These are phyloP conservation scores for Aureobasidium zeae DNA, from an alignment of 2,329 filamentous ascomycete species.

Conservation along the genomic window DNA sequence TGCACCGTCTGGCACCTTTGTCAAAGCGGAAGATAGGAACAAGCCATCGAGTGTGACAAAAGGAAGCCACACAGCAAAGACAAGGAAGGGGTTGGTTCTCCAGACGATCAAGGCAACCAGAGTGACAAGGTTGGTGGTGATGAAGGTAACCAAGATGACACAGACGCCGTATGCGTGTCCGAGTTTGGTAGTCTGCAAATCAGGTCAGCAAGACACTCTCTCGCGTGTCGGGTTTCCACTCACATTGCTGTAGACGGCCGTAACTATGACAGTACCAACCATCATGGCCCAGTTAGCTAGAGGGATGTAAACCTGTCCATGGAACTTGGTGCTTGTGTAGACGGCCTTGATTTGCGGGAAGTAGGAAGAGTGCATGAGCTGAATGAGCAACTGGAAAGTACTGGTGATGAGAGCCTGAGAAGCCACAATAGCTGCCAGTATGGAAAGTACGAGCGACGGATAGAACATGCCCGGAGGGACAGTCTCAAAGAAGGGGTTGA, in stretches of 20 bases:
- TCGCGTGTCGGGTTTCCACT: constrained; percentile 20
- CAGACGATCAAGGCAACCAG: constrained; percentile 65
- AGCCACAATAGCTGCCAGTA: constrained; percentile 58
- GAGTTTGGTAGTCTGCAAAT: constrained; percentile 51
- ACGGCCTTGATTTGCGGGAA: constrained; percentile 67
- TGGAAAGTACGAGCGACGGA: constrained; percentile 57
- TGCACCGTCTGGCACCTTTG: constrained; percentile 64
- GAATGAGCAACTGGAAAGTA: constrained; percentile 60
- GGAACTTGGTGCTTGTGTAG: constrained; percentile 60
- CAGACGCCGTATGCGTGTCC: constrained; percentile 72
- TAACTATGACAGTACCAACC: constrained; percentile 65
- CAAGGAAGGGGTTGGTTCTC: constrained; percentile 52
- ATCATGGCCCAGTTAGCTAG: constrained; percentile 69
- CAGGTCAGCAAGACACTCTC: constrained; percentile 20
- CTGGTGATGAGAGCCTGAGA: constrained; percentile 72
- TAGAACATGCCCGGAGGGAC: constrained; percentile 60
- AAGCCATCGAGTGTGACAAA: constrained; percentile 60
- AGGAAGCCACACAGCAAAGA: constrained; percentile 52
- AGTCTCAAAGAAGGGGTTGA: constrained; percentile 66
- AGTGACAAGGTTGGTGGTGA: constrained; percentile 65
- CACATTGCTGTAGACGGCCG: constrained; percentile 62
- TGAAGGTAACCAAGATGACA: constrained; percentile 70
- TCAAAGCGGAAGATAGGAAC: constrained; percentile 60
- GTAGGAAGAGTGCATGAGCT: constrained; percentile 64
- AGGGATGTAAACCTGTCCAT: constrained; percentile 69